Base-by-base conservation (phyloP, 495 filamentous ascomycete species). In the Talaromyces stipitatus region DNA sequence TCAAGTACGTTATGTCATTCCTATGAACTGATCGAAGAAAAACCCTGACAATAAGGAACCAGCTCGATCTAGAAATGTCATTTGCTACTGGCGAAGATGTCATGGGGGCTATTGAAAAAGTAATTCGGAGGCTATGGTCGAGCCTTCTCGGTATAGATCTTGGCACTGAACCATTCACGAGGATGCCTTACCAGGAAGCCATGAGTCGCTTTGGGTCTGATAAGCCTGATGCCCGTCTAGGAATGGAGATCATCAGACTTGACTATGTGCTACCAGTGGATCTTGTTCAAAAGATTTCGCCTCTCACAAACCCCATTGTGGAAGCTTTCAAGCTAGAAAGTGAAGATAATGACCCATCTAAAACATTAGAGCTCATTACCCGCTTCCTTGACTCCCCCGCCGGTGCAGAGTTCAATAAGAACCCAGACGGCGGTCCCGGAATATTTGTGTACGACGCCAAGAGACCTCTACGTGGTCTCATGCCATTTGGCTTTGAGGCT, bases 31-130 rank as follows among this genome's bases (percentile, higher is more conserved):
- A 41, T 59, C 26, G 50, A 22, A 46, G 23, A 16, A 14, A 24
- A 28, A 23, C 41, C 18, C 46, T 57, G 7, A 30, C 16, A 9
- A 24, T 46, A 12, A 56, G 11, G 18, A 12, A 26, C 10, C 61
- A 92, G 88, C 81, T 97, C 33, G 94, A 98, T 79, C 58, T 98
- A 30, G 94, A 98, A 68, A 90, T 95, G 85, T 80, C 86, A 4
- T 98, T 95, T 67, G 85, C 86, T 0, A 82, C 71, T 9, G 85
- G 87, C 2, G 66, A 85, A 20, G 82, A 88, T 61, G 88, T 98
- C 1, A 94, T 92, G 82, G 57, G 66, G 2, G 68, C 72, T 2
- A 76, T 95, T 28, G 88, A 95, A 63, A 61, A 66, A 4, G 72
- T 95, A 2, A 73, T 96, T 2, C 75, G 75, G 27, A 63, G 66